Base-by-base conservation (phyloP, 257 asterid genomes). In the Nicotiana undulata region DNA sequence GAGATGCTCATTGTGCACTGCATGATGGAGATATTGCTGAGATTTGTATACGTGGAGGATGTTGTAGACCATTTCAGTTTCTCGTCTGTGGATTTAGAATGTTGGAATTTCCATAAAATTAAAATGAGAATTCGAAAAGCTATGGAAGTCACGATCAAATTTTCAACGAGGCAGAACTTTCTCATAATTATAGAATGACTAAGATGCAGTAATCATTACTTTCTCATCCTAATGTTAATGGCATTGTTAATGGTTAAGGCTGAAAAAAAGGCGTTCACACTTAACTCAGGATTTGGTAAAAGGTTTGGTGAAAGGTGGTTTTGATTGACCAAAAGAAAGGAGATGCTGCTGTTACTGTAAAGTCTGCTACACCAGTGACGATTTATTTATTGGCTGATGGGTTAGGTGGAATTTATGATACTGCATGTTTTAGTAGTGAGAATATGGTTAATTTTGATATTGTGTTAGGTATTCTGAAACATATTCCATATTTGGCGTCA, bases 311-410 rank as follows among this genome's bases (percentile, higher is more conserved):
- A 72, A 46, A 72, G 3, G 59, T 72, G 37, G n/a, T 16, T 11
- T 24, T 46, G 29, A 32, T 12, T 68, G 58, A 6, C 34, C 9
- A 6, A 68, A 40, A 68, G 1, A 20, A 11, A 51, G 32, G 56
- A 24, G 29, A 11, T 68, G 55, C 13, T 22, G 13, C 34, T 70
- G 49, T 46, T 18, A 37, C 51, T 22, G 59, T 44, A 0, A 17
- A 44, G 40, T 72, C 78, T 46, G 40, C 61, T 72, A 3, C 7
- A 46, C 61, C 58, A 24, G 7, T 24, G 20, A 20, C 32, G n/a
- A 29, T 68, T 68, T 68, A 11, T 68, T 68, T 68, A 68, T 68
- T 68, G 76, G 32, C 56, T 68, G 32, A 20, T 68, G 76, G n/a
- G 29, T 40, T 72, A 13, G 78, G 78, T 72, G 78, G 20, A 72